These are phyloP conservation scores for Vigna nakashimae DNA, from an alignment of 306 rosid genomes.

Conservation along the genomic window DNA sequence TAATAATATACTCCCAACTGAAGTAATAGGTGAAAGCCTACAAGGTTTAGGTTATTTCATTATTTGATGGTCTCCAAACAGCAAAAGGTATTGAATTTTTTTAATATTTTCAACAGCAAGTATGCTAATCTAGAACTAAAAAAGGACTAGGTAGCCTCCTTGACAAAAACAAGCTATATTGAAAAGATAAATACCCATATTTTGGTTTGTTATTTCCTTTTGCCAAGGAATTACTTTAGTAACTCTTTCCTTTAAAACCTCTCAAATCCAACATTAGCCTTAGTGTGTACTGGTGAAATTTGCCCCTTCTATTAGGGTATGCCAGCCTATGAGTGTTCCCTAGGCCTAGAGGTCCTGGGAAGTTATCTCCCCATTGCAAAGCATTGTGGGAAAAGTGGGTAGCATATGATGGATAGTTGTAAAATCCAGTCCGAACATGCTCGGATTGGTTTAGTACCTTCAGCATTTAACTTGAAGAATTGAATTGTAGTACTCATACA, in stretches of 20 bases:
- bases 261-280: not conserved
- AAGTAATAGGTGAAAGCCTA: conserved; percentile 9
- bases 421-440: not conserved
- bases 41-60: conserved; percentile 21
- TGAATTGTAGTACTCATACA: not conserved
- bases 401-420: not conserved
- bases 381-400: not conserved
- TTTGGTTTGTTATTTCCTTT: not conserved
- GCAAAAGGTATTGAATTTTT: not conserved
- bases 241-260: not conserved
- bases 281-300: not conserved
- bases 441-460: too few species aligned
- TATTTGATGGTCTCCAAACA: conserved; percentile 20
- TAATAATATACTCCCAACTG: not conserved
- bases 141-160: conserved; percentile 1
- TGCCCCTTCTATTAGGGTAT: not conserved
- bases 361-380: not conserved
- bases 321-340: not conserved
- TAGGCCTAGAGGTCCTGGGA: not conserved
- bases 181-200: conserved; percentile 22
- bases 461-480: not conserved
- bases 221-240: not conserved
- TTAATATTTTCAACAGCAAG: not conserved
- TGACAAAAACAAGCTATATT: conserved; percentile 14
- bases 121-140: conserved; percentile 14